A percentile compares a stretch with the other conserved stretches of the same genome.
Conservation (phyloP, 106 monocot genomes). For the Vanilla planifolia region DNA sequence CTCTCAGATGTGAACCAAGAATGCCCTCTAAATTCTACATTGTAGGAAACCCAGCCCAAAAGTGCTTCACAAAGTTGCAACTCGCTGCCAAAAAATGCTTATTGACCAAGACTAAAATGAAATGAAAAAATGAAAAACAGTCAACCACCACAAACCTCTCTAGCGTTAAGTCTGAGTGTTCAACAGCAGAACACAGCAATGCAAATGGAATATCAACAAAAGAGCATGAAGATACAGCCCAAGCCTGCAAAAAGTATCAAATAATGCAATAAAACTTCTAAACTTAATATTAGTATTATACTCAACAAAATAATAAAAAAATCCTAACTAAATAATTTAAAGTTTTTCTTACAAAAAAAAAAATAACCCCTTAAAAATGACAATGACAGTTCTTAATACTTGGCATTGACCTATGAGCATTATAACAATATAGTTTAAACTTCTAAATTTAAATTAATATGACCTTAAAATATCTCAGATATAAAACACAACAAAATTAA, state of each 20-base stretch:
- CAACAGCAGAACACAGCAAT: constrained; percentile 30
- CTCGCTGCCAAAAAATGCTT: constrained; percentile 29
- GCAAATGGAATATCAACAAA: constrained; percentile 44
- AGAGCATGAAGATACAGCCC: constrained; percentile 21
- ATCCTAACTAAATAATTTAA: too few species aligned
- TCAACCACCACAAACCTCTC: constrained; percentile 22
- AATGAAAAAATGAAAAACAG: not conserved
- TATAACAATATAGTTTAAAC: too few species aligned
- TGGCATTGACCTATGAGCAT: too few species aligned
- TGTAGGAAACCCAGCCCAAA: constrained; percentile 34
- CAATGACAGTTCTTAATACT: too few species aligned
- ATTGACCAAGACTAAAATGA: not conserved
- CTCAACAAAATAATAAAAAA: too few species aligned
- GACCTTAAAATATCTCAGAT: too few species aligned
- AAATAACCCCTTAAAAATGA: too few species aligned
- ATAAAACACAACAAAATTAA: too few species aligned
- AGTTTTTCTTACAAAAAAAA: too few species aligned
- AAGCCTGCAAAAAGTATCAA: constrained; percentile 35
- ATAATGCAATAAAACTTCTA: too few species aligned
- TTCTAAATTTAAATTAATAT: too few species aligned
- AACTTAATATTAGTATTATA: too few species aligned
- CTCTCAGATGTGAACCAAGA: not conserved
- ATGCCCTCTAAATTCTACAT: constrained; percentile 14
- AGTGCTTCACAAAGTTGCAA: constrained; percentile 55
- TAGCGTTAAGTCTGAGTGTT: constrained; percentile 46